Conservation (phyloP, 2,329 filamentous ascomycete species). For the Pseudogymnoascus sp. region DNA sequence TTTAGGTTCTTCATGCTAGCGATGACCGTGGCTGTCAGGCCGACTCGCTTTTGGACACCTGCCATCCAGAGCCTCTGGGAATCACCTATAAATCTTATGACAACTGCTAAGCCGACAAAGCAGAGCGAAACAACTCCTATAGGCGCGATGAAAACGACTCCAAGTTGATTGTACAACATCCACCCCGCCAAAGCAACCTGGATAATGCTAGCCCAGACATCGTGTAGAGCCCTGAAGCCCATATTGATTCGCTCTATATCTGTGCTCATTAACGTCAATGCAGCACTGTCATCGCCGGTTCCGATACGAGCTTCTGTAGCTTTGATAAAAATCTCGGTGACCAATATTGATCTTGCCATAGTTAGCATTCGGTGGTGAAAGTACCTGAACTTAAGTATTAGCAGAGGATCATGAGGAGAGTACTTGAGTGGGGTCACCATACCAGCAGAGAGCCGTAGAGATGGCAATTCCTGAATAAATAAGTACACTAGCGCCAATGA, state of each 20-base stretch:
- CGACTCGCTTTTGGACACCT: slow-evolving; percentile 16
- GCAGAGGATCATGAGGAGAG: no score
- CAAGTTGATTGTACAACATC: slow-evolving; percentile 28
- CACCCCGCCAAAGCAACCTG: slow-evolving; percentile 16
- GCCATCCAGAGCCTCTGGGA: slow-evolving; percentile 26
- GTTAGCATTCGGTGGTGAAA: slow-evolving; percentile 3
- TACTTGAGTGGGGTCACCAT: not conserved
- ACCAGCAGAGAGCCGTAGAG: slow-evolving; percentile 15
- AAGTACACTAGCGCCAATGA: slow-evolving; percentile 35
- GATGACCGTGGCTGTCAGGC: slow-evolving; percentile 22
- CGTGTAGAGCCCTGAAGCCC: slow-evolving; percentile 13
- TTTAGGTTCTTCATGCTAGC: slow-evolving; percentile 34
- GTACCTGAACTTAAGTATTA: slow-evolving; percentile 14
- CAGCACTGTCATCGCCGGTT: slow-evolving; percentile 12
- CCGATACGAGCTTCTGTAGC: slow-evolving; percentile 14
- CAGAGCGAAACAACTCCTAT: slow-evolving; percentile 35
- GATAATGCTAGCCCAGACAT: slow-evolving; percentile 18
- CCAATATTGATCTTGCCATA: slow-evolving; percentile 13
- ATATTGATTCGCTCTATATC: slow-evolving; percentile 20
- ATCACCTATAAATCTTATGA: slow-evolving; percentile 22
- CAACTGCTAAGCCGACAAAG: slow-evolving; percentile 18
- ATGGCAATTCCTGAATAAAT: slow-evolving; percentile 38
- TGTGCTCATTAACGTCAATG: slow-evolving; percentile 24
- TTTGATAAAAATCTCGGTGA: slow-evolving; percentile 12
- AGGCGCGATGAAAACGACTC: slow-evolving; percentile 40